Evolutionary conservation across 768 basidiomycete species (phyloP).

Genomic region (Termitomyces sp.): DNA sequence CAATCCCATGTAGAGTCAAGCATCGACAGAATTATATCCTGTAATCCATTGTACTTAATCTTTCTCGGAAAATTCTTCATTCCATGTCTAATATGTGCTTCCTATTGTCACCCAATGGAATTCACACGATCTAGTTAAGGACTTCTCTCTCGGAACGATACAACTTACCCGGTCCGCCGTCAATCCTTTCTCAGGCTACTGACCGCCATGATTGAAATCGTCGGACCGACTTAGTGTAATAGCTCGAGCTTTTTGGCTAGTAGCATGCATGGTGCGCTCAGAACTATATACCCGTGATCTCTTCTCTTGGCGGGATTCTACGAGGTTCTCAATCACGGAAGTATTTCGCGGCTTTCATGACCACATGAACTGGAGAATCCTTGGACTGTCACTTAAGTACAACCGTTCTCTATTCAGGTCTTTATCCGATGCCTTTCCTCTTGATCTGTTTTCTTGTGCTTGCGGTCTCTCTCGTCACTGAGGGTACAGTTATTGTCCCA

Average conservation of each 20-base stretch:
- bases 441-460: slow-evolving; percentile 5
- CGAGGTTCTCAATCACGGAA: not conserved
- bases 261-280: not conserved
- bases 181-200: not conserved
- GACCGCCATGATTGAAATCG: not conserved
- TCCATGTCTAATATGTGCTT: not conserved
- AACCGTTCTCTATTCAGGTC: not conserved
- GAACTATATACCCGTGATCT: not conserved
- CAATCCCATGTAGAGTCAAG: too few species aligned
- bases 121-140: not conserved
- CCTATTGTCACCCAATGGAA: not conserved
- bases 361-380: not conserved
- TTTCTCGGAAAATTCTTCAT: not conserved
- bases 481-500: slow-evolving; percentile 49
- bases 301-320: not conserved
- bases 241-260: not conserved
- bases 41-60: not conserved
- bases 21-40: not conserved
- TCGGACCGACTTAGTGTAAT: slow-evolving; percentile 4
- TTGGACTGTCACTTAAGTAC: not conserved
- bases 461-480: slow-evolving; percentile 12
- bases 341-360: slow-evolving; percentile 1
- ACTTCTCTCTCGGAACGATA: slow-evolving; percentile 1
- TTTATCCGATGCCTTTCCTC: slow-evolving; percentile 4
- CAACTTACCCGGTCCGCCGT: not conserved